A percentile compares a stretch with the other conserved stretches of the same genome.
Conservation (phyloP, 805 yeast genomes). For the Ogataea nonfermentans region DNA sequence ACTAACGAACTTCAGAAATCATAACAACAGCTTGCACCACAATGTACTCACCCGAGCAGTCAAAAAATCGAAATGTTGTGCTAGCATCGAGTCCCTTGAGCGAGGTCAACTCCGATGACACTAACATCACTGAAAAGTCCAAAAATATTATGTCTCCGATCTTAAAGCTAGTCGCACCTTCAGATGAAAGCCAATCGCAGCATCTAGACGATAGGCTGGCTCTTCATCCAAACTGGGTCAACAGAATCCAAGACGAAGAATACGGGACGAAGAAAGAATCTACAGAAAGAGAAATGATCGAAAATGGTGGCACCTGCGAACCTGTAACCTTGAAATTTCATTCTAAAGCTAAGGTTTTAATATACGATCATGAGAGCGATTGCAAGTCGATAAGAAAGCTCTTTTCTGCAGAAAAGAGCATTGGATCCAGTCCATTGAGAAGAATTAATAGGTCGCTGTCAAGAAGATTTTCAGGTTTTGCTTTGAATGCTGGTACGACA, state of each 20-base stretch:
- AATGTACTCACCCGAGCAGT: constrained; percentile 9
- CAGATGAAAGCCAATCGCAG: constrained; percentile 2
- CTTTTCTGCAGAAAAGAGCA: constrained; percentile 11
- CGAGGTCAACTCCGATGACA: constrained; percentile 12
- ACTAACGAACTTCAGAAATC: constrained; percentile 6
- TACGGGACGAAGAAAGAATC: neutral
- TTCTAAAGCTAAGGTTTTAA: constrained; percentile 23
- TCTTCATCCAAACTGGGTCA: neutral
- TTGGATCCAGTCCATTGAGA: constrained; percentile 15
- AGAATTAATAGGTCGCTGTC: constrained; percentile 22
- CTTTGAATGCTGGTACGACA: constrained; percentile 3
- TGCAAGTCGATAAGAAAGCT: constrained; percentile 21
- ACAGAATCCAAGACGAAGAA: neutral
- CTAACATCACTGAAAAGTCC: constrained; percentile 10
- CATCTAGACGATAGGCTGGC: neutral
- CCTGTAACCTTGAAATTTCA: constrained; percentile 15
- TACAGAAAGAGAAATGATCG: neutral
- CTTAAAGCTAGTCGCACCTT: constrained; percentile 8
- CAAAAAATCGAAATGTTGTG: neutral
- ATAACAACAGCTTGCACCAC: constrained; percentile 13
- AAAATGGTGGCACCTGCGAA: constrained; percentile 7
- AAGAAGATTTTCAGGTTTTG: constrained; percentile 18
- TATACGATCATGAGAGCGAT: constrained; percentile 24
- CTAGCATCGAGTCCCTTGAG: constrained; percentile 2
- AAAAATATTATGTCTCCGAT: constrained; percentile 9